Evolutionary conservation across 139 green algal genomes (phyloP), one percentile per base, ranked within the genome.

Genomic region (Coelastrella sp.): DNA sequence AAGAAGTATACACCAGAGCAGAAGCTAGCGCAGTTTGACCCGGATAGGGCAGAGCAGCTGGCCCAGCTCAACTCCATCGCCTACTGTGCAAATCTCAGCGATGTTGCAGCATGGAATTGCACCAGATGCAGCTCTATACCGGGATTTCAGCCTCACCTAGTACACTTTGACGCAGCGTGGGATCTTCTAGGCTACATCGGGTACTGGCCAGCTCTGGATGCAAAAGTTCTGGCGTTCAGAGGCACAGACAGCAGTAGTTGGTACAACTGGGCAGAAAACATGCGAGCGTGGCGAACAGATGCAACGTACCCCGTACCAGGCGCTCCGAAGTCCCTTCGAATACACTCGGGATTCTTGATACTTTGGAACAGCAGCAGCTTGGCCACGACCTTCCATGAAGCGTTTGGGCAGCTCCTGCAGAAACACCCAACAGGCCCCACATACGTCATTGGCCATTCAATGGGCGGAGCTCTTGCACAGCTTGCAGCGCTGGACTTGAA

Each of bases 231-330:
- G 23, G 88, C 91, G 0, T 97, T 98, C 83, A 86, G 96, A 0
- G 97, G 96, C 14, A 98, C 96, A 5, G 96, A 98, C 91, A 94
- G 86, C 68, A 92, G 94, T 89, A 94, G 83, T 91, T 96, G 93
- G 94, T 92, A 91, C 58, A 96, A 97, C 81, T 97, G 96, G 96
- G 94, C 94, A 3, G 92, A 98, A 56, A 97, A 98, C 92, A 96
- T 98, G 93, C 93, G 93, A n/a, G 93, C 94, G 5, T 97, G 95
- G 96, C 93, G 94, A 16, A 87, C 87, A 58, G 88, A 91, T 66
- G 59, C 88, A n/a, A 86, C 80, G 10, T 88, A 77, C 19, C 88
- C 80, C 11, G 56, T 88, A 20, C 77, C 80, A 14, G 88, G 80
- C 14, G 88, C 80, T 7, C 88, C 88, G 5, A 19, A 64, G 11